phyloP scores from a whole-genome alignment of 2,329 filamentous ascomycete species.

The Chaetomiaceae sp. region DNA sequence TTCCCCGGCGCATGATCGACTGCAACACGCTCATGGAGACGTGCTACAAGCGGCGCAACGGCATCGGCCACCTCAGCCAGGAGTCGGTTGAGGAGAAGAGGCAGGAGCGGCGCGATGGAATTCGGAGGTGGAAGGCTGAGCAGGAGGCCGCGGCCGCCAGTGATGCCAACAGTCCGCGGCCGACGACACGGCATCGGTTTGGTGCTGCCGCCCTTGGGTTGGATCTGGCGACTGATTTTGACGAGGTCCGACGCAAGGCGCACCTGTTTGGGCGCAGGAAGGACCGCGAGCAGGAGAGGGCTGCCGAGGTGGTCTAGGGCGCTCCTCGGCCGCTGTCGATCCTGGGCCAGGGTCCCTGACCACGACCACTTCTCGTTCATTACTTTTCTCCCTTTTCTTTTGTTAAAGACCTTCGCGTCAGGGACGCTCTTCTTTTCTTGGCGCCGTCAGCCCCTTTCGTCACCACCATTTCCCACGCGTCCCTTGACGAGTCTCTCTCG shows the following conservation, averaged over 20 bases:
- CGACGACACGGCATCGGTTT: constrained; percentile 23
- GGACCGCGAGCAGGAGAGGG: constrained; percentile 33
- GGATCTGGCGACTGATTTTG: constrained; percentile 29
- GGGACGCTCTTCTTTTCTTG: constrained; percentile 12
- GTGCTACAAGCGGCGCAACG: constrained; percentile 74
- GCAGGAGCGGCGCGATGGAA: constrained; percentile 56
- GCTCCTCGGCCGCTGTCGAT: constrained; percentile 25
- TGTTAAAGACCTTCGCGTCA: constrained; percentile 2
- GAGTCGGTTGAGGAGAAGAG: constrained; percentile 74
- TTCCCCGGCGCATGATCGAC: constrained; percentile 77
- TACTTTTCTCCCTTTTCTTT: constrained; percentile 4
- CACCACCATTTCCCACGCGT: not conserved
- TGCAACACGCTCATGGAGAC: constrained; percentile 77
- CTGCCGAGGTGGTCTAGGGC: constrained; percentile 32
- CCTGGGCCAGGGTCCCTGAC: constrained; percentile 9
- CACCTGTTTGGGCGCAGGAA: constrained; percentile 44
- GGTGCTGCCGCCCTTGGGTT: constrained; percentile 20
- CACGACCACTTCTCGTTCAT: not conserved
- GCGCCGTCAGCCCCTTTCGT: not conserved
- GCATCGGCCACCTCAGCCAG: constrained; percentile 77
- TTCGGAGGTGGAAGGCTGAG: constrained; percentile 40
- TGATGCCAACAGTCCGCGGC: constrained; percentile 1
- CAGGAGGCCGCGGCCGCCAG: constrained; percentile 35
- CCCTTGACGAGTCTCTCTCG: too few relatives aligned
- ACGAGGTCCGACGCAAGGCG: constrained; percentile 39